Conservation (phyloP, 306 rosid species). For the Cucurbita ficifolia region DNA sequence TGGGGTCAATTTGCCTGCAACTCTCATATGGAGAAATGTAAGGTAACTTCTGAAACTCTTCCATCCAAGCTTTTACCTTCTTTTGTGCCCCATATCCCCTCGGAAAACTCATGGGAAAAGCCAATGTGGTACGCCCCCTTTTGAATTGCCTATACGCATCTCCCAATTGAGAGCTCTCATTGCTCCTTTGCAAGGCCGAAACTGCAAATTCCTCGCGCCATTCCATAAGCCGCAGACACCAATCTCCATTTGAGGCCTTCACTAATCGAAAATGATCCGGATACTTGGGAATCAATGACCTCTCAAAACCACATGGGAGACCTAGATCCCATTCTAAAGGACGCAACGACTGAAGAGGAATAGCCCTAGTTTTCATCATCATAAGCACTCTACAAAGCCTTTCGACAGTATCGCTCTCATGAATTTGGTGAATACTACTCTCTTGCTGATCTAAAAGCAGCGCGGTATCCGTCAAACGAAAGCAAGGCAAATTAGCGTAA, state of each 20-base stretch:
- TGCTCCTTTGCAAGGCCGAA: conserved; percentile 55
- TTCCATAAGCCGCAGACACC: conserved; percentile 17
- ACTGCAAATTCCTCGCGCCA: conserved; percentile 62
- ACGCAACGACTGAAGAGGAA: conserved; percentile 34
- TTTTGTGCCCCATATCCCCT: conserved; percentile 79
- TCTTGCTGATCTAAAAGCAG: conserved; percentile 46
- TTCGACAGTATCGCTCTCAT: conserved; percentile 38
- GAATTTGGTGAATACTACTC: conserved; percentile 26
- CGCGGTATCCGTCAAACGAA: conserved; percentile 65
- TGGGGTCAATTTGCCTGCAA: conserved; percentile 48
- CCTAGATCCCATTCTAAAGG: conserved; percentile 82
- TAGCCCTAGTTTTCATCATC: conserved; percentile 46
- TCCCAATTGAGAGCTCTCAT: conserved; percentile 23
- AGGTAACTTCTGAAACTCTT: conserved; percentile 77
- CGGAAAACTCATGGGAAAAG: conserved; percentile 71
- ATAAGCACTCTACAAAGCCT: conserved; percentile 56
- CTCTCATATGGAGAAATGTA: conserved; percentile 68
- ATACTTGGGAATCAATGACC: conserved; percentile 41
- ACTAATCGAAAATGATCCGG: conserved; percentile 37
- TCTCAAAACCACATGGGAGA: conserved; percentile 59
- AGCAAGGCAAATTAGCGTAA: conserved; percentile 57
- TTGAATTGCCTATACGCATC: conserved; percentile 54
- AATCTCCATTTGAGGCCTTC: conserved; percentile 37
- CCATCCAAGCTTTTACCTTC: conserved; percentile 83
- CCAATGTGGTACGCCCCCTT: conserved; percentile 49